Evolutionary conservation across 2,329 filamentous ascomycete genomes (phyloP).

Genomic region (Epichloe baconii): DNA sequence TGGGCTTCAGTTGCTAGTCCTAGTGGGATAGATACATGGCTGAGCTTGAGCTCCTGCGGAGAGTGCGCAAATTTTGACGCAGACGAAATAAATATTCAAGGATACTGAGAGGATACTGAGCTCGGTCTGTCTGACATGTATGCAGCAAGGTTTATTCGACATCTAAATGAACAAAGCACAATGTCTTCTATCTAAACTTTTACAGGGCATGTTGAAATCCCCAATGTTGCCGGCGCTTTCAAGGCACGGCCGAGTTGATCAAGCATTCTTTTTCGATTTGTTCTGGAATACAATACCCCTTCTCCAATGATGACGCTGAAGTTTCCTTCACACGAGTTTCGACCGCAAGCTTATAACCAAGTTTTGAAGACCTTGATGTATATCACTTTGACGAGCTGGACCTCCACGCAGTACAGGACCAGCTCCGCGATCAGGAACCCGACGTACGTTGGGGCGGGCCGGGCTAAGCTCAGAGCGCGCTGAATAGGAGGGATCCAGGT

Average conservation of each 20-base stretch:
- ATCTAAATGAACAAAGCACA: too few species aligned
- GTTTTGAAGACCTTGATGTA: conserved; percentile 14
- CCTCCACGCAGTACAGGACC: conserved; percentile 13
- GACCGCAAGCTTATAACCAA: conserved; percentile 10
- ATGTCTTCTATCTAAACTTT: background rate
- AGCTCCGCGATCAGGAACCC: conserved; percentile 14
- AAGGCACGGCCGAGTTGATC: background rate
- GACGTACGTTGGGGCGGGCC: conserved; percentile 10
- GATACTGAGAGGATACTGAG: too few species aligned
- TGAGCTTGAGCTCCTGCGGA: too few species aligned
- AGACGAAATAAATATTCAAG: too few species aligned
- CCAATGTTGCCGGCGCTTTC: background rate
- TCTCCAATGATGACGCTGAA: too few species aligned
- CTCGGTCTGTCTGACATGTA: too few species aligned
- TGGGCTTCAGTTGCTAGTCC: too few species aligned
- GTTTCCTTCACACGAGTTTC: too few species aligned
- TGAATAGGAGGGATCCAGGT: conserved; percentile 14
- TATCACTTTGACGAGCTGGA: conserved; percentile 16
- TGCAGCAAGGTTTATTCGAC: too few species aligned
- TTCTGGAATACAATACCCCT: background rate
- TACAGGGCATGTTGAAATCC: background rate
- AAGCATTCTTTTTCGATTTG: background rate
- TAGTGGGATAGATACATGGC: too few species aligned
- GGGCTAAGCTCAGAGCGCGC: conserved; percentile 10
- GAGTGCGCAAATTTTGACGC: too few species aligned